phyloP scores from a whole-genome alignment of 495 filamentous ascomycete species.

The Ascobolus immersus region DNA sequence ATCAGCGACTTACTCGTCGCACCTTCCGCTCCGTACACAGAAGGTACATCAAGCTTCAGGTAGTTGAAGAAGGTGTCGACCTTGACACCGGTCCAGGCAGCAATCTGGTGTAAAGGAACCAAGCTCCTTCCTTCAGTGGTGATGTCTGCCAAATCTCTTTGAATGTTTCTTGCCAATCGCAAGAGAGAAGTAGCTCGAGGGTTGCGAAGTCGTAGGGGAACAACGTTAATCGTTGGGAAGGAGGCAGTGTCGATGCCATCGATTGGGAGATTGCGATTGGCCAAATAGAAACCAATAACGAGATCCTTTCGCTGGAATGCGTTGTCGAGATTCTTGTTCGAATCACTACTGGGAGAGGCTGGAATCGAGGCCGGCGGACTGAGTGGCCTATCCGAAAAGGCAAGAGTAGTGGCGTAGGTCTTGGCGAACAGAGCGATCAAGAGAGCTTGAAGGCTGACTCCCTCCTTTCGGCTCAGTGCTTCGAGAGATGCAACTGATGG shows the following conservation, averaged over 20 bases:
- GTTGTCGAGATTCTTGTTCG: not conserved
- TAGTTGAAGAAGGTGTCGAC: constrained; percentile 22
- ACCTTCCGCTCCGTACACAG: not conserved
- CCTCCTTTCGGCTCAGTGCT: constrained; percentile 15
- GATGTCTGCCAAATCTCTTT: constrained; percentile 22
- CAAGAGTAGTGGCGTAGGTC: constrained; percentile 16
- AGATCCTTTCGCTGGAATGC: constrained; percentile 17
- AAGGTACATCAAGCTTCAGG: constrained; percentile 9
- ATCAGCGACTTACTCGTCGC: not conserved
- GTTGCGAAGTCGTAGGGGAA: constrained; percentile 22
- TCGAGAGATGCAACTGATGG: constrained; percentile 11
- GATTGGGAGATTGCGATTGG: constrained; percentile 26
- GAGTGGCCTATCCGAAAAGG: not conserved
- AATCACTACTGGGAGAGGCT: not conserved
- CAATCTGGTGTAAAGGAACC: constrained; percentile 20
- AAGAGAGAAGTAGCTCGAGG: constrained; percentile 12
- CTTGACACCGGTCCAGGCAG: constrained; percentile 23
- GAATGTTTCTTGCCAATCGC: constrained; percentile 21
- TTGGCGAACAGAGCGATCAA: constrained; percentile 25
- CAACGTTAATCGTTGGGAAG: constrained; percentile 27
- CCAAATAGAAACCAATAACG: constrained; percentile 29
- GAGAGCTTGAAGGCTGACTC: constrained; percentile 24
- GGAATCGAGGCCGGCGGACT: not conserved
- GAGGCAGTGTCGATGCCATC: constrained; percentile 11
- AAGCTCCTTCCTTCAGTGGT: constrained; percentile 18